Conservation (phyloP, 805 yeast genomes). For the Kuraishia floccosa region DNA sequence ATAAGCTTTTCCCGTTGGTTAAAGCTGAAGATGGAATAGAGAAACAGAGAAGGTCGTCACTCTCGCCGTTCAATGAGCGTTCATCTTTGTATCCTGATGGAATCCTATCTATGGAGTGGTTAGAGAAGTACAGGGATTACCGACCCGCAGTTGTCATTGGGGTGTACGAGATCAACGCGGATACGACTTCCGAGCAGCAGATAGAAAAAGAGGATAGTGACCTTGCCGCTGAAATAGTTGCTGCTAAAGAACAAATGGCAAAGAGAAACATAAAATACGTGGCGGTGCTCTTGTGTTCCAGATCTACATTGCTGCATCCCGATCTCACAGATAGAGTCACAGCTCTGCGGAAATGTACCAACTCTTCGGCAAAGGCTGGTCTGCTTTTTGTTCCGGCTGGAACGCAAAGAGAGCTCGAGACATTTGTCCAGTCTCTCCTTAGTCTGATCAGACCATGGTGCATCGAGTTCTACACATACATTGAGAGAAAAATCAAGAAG, state of each 20-base stretch:
- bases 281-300: slow-evolving; percentile 20
- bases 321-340: slow-evolving; percentile 23
- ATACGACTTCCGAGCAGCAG: slow-evolving; percentile 12
- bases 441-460: slow-evolving; percentile 27
- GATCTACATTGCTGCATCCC: slow-evolving; percentile 15
- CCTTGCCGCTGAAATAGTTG: slow-evolving; percentile 23
- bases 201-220: slow-evolving; percentile 16
- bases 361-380: slow-evolving; percentile 31
- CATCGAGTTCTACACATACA: slow-evolving; percentile 28
- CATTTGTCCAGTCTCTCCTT: slow-evolving; percentile 25
- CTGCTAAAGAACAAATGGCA: slow-evolving; percentile 18
- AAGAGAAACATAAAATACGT: slow-evolving; percentile 20
- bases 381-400: slow-evolving; percentile 29
- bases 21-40: no score
- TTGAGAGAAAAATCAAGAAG: slow-evolving; percentile 28
- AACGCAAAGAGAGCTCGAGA: slow-evolving; percentile 24
- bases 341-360: slow-evolving; percentile 26
- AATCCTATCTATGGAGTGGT: slow-evolving; percentile 36
- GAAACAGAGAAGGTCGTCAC: neutral
- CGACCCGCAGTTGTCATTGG: slow-evolving; percentile 37
- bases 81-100: slow-evolving; percentile 28
- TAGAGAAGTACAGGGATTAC: slow-evolving; percentile 34
- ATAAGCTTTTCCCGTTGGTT: slow-evolving; percentile 11
- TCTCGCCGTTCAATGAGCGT: slow-evolving; percentile 33
- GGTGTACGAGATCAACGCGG: slow-evolving; percentile 27